Base-by-base conservation (phyloP, 1,284 basidiomycete species). In the Peniophora sp. region DNA sequence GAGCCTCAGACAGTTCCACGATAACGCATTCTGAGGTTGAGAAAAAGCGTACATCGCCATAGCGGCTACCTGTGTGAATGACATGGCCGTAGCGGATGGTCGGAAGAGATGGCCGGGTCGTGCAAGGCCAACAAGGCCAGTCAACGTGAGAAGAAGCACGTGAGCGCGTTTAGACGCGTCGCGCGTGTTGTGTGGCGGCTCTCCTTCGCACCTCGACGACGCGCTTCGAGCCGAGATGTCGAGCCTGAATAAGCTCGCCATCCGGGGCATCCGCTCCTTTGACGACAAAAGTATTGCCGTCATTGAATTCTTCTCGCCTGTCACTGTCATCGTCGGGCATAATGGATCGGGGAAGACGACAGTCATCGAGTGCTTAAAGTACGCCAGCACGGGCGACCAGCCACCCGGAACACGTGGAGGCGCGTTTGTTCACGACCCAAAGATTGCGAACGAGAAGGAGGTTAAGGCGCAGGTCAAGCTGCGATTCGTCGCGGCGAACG, bases 311-410 rank as follows among this genome's bases (percentile, higher is more conserved):
- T 97, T 94, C 71, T 86, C 87, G 14, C 97, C 97, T 2, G 88
- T 99, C 51, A 99, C 97, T 0, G 95, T 99, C 64, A 99, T 99
- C 57, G 95, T 99, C 8, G 97, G 97, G 3, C 92, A 96, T 72
- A 99, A 99, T 70, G 97, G 97, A 14, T 95, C 91, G 59, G 97
- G 97, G 48, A 99, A 99, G 74, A 99, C 97, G 62, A 99, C 96
- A 1, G 91, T 99, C 64, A 99, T 99, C 67, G 97, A 99, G 74
- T 99, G 96, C 68, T 81, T 99, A 64, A 99, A 99, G 72, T 99
- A 99, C 66, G 93, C 93, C 3, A 97, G 96, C 0, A 99, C 97
- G 0, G 97, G 97, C 32, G 95, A 99, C 66, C 85, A 99, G 58
- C 97, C 97, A 0, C 93, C 97, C 0, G 97, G 97, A 64, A 94